These are phyloP conservation scores for Aspergillus sp. DNA, from an alignment of 2,329 filamentous ascomycete species.

Conservation along the genomic window DNA sequence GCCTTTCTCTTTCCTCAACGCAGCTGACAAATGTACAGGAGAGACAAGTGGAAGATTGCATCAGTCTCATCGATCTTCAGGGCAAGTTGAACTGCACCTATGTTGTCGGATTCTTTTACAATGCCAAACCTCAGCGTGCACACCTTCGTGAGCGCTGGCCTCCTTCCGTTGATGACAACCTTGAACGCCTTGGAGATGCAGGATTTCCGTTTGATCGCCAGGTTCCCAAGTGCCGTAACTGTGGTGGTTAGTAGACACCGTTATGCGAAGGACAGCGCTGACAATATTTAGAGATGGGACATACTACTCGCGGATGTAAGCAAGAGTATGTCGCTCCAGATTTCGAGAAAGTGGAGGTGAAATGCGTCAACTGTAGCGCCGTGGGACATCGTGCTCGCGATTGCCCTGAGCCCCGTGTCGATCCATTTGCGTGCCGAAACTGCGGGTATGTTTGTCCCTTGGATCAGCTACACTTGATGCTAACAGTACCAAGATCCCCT, in stretches of 20 bases:
- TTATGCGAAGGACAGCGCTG: neutral
- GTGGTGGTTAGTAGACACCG: constrained; percentile 38
- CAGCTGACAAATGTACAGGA: constrained; percentile 30
- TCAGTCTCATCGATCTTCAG: constrained; percentile 54
- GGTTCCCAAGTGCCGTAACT: constrained; percentile 53
- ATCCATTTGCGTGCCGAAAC: constrained; percentile 51
- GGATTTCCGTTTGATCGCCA: constrained; percentile 52
- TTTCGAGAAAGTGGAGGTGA: constrained; percentile 44
- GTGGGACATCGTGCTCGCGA: constrained; percentile 51
- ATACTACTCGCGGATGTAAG: constrained; percentile 47
- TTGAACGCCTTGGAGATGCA: constrained; percentile 51
- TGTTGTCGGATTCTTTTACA: constrained; percentile 51
- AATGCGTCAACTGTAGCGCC: constrained; percentile 51
- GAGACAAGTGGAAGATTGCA: constrained; percentile 42
- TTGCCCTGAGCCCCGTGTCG: constrained; percentile 40
- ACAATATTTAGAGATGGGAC: constrained; percentile 45
- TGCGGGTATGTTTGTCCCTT: constrained; percentile 44
- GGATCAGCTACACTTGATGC: constrained; percentile 16
- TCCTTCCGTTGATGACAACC: constrained; percentile 48
- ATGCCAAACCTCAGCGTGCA: constrained; percentile 46
- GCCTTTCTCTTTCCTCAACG: no score
- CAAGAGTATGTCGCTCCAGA: constrained; percentile 40
- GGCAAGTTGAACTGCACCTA: constrained; percentile 54
- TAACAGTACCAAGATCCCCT: constrained; percentile 25
- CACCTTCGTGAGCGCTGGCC: constrained; percentile 52